Base-by-base conservation (phyloP, 129 eudicot species). In the Oenanthe sinensis region DNA sequence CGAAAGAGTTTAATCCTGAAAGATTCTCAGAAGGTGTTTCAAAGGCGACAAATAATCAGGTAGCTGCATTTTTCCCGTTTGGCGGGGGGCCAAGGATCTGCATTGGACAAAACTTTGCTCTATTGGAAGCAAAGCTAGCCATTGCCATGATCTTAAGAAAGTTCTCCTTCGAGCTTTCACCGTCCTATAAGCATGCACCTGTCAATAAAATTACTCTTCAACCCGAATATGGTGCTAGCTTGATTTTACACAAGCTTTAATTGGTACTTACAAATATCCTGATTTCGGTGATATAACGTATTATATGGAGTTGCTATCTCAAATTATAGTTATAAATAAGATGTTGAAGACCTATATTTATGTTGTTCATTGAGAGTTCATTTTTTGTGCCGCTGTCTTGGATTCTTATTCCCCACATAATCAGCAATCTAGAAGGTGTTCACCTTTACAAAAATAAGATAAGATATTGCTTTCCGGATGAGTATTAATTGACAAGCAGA, bases 1-100 rank as follows among this genome's bases (percentile, higher is more conserved):
- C 54, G 10, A 33, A 77, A 13, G 82, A 81, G 24, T 84, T 84
- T 73, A 84, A 84, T 2, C 87, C 85, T 6, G 80, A 63, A 52
- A 81, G 87, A 48, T 84, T 70, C 11, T 70, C 74, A 5, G 46
- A 70, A 70, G 74, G 74, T 5, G 20, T 37, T 36, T 37, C 46
- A 24, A 74, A 47, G 58, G 58, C 54, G 1, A 74, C 58, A 14
- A 44, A 10, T 2, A 45, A 67, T 13, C 72, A 67, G 43, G 19
- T 19, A 19, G 8, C 72, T 13, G 42, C 20, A 1, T 74, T 24
- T 74, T 46, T 74, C 6, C 77, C 77, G 0, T 74, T 74, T 14
- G 58, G 55, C 15, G 22, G 22, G 3, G 77, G 77, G 4, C 77
- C 77, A 11, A 40, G 77, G 76, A 73, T 73, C 7, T 73, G 76